Evolutionary conservation across 1,284 basidiomycete genomes (phyloP), one percentile per base, ranked within the genome.

Genomic region (Leccinum pachyderme): DNA sequence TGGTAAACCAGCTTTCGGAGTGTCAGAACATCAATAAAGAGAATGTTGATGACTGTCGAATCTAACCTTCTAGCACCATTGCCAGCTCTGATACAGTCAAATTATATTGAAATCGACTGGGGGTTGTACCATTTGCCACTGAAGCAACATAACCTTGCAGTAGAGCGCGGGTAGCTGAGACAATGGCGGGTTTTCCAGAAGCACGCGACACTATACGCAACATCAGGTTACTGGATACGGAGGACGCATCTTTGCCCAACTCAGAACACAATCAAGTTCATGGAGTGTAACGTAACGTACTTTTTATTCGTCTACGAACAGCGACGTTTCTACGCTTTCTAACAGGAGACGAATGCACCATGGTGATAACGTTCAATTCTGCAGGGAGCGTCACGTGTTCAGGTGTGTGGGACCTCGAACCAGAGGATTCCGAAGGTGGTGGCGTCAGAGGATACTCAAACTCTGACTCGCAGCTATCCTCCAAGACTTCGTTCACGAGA

Each of bases 361-460:
- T 66, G 7, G 74, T 79, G 24, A 73, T 71, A 13, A 77, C 65
- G 44, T 72, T 67, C 18, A 77, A 65, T 53, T 72, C 66, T 2
- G 60, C 66, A 31, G 64, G 61, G 25, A 58, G 60, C 9, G 62
- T 18, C 22, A 62, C 59, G 45, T 67, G 62, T 46, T 78, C 75
- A 9, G 84, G 83, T 1, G 85, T 84, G 27, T 82, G 70, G 22
- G 81, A 77, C 57, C 82, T 76, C 6, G 84, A 87, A 27, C 79
- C 81, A 24, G 85, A 81, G 61, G 79, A 77, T 63, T 89, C 87
- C 7, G 88, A 89, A 22, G 79, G 73, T 3, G 88, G 88, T 27
- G 88, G 88, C 0, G 88, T 91, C 52, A 81, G 73, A 43, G 87
- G 87, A 65, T 83, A 89, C 64, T 82, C 80, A 4, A 79, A 66